Evolutionary conservation across 176 grass and related monocot species (phyloP), one percentile per base, ranked within the genome.

Genomic region (Phyllostachys edulis): DNA sequence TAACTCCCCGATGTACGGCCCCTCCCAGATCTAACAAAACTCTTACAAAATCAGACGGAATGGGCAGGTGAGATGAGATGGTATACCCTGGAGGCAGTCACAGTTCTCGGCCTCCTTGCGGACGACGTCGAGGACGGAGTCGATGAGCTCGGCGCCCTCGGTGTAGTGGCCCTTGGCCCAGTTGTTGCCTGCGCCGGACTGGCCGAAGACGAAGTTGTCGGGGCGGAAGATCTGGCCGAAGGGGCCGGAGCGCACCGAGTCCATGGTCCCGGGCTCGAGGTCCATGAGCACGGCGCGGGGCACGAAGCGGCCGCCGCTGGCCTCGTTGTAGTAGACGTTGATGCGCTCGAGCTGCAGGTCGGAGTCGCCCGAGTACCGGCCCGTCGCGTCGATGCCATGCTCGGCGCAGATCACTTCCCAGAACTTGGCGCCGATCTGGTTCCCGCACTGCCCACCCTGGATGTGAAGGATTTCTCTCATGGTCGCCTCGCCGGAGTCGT

Each of bases 401-500:
- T 98, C 96, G 78, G 93, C 93, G 87, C 96, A 98, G 85, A 98
- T 95, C 71, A 98, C 96, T 87, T 98, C 96, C 96, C 96, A 98
- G 89, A 98, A 98, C 85, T 98, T 98, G 36, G 96, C 91, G 4
- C 96, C 96, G 89, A 98, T 98, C 93, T 98, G 96, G 89, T 98
- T 98, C 85, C 96, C 96, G 89, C 96, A 98, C 90, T 98, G 96
- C 60, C 96, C 96, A 12, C 92, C 96, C 88, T 98, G 96, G 80
- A 98, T 82, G 82, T 95, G 96, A 2, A 98, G 93, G 79, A 98
- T 98, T 86, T 98, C 93, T 82, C 96, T 98, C 93, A 98, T 98
- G 56, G 69, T 77, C 67, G 34, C 70, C 29, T 50, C 37, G 47
- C 63, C 40, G 80, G 15, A 38, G 69, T 51, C 36, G 71, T 41